Conservation (phyloP, 129 eudicot genomes). For the Saposhnikovia divaricata region DNA sequence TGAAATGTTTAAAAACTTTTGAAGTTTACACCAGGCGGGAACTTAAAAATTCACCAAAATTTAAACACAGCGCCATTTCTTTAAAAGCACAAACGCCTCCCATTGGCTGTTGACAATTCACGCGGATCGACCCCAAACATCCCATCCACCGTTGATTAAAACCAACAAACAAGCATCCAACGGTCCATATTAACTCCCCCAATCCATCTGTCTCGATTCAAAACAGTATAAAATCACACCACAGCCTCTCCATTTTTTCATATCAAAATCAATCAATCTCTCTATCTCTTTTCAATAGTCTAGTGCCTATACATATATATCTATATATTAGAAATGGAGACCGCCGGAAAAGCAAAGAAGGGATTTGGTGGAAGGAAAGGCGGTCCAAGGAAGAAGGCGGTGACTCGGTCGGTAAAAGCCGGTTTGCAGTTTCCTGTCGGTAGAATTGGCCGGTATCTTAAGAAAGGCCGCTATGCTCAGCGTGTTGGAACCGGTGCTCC, state of each 20-base stretch:
- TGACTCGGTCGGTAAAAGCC: conserved; percentile 22
- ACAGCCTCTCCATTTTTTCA: background rate
- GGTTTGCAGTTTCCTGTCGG: conserved; percentile 15
- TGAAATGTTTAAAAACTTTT: background rate
- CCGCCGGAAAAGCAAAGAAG: background rate
- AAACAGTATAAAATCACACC: background rate
- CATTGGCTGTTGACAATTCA: background rate
- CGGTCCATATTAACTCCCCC: background rate
- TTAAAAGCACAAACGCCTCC: background rate
- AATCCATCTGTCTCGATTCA: background rate
- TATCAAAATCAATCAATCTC: conserved; percentile 1
- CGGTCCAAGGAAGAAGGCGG: conserved; percentile 21
- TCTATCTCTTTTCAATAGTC: background rate
- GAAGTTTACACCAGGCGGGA: background rate
- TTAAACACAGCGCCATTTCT: background rate
- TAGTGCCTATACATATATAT: background rate
- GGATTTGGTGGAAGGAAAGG: conserved; percentile 19
- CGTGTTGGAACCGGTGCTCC: conserved; percentile 30
- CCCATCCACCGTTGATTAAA: background rate
- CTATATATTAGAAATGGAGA: background rate
- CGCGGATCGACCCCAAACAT: background rate
- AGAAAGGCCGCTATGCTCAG: conserved; percentile 27
- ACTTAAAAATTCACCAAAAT: background rate
- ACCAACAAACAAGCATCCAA: background rate
- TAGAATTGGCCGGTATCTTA: conserved; percentile 20